Conservation (phyloP, 139 green algal species). For the Ulvella scutata region DNA sequence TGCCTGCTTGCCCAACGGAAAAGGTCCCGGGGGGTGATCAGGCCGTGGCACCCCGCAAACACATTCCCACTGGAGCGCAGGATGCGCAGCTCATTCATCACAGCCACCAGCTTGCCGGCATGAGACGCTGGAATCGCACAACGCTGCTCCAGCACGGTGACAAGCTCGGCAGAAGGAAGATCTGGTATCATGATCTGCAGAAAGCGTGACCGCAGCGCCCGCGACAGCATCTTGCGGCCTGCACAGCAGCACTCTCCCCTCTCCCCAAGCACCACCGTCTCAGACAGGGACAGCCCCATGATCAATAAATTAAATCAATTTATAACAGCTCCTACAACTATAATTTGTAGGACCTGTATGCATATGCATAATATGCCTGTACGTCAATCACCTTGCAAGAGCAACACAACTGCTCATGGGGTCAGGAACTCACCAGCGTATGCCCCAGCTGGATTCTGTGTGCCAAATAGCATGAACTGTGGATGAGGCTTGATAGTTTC, state of each 20-base stretch:
- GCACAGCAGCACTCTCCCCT: conserved; percentile 27
- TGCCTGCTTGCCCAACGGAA: conserved; percentile 79
- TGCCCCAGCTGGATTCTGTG: conserved; percentile 86
- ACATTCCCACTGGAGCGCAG: conserved; percentile 40
- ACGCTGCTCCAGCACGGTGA: conserved; percentile 67
- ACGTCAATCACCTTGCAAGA: too few species aligned
- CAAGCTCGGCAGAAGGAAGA: conserved; percentile 85
- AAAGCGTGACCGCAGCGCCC: conserved; percentile 77
- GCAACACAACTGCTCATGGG: too few species aligned
- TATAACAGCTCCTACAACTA: too few species aligned
- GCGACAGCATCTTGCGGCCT: conserved; percentile 70
- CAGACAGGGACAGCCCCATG: too few species aligned
- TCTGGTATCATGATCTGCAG: conserved; percentile 97
- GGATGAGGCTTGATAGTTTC: conserved; percentile 85
- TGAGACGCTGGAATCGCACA: conserved; percentile 57
- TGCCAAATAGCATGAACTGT: conserved; percentile 99
- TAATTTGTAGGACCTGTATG: too few species aligned
- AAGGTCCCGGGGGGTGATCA: conserved; percentile 93
- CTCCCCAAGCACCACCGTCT: too few species aligned
- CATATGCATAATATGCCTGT: too few species aligned
- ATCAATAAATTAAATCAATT: too few species aligned
- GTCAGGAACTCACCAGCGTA: conserved; percentile 26
- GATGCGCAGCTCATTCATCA: conserved; percentile 85
- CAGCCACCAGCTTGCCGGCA: conserved; percentile 69
- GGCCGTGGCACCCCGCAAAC: conserved; percentile 87